Base-by-base conservation (phyloP, 306 rosid species). In the Arachis hypogaea region DNA sequence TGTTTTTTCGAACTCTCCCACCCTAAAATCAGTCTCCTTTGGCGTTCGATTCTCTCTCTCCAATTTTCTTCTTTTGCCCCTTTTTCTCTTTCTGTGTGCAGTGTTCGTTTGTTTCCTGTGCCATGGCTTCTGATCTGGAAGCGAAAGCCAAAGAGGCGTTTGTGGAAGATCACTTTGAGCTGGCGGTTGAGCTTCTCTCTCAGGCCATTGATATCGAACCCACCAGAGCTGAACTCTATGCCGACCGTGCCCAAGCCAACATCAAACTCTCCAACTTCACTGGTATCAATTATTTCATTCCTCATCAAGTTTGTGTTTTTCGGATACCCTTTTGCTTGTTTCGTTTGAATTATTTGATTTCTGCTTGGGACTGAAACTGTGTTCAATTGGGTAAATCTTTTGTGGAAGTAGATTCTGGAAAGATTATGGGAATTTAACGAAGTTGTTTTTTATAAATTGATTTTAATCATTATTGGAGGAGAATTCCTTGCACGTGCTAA, bases 181-280 rank as follows among this genome's bases (percentile, higher is more conserved):
- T 92, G 16, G 91, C 96, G 14, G 85, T 36, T 4, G 84, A 87
- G 7, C 93, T 94, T 67, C 87, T 77, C 73, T 56, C 89, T 30
- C 89, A 88, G 57, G 99, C 97, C 64, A 88, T 94, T 69, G 44
- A 63, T 44, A 71, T 83, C 54, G 81, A 74, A 69, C 97, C 97
- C 30, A 69, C n/a, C 4, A 82, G 60, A 70, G 63, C 97, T 1
- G 90, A 79, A 57, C 90, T 90, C 58, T 87, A 44, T 57, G 82
- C 82, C 6, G 93, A 94, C 81, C 97, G 99, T 9, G 96, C 99
- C 2, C 99, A 94, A 82, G 97, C 96, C 78, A 83, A 94, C 81
- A 87, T 94, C 92, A 94, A 94, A 75, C 85, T 86, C 83, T 3
- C 11, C 11, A 78, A 80, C 78, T 83, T 65, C 78, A 84, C 96